Evolutionary conservation across 1,139 yeast species (phyloP).

Genomic region (Pichia sp.): DNA sequence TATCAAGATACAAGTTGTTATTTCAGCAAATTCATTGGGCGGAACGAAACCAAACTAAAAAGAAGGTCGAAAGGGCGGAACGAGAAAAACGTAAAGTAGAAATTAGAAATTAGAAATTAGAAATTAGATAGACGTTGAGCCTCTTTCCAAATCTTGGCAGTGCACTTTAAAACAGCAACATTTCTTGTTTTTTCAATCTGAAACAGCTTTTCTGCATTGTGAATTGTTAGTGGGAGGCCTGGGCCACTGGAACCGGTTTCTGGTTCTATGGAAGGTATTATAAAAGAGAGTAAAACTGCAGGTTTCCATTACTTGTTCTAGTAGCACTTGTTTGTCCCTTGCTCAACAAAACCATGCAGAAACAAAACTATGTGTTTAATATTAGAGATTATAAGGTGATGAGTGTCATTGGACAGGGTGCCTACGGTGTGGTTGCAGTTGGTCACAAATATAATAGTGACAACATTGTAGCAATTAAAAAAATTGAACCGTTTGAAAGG

Average conservation of each 20-base stretch:
- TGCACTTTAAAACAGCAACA: background rate
- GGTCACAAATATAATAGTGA: constrained; percentile 74
- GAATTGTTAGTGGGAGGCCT: background rate
- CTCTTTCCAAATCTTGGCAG: background rate
- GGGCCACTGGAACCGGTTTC: background rate
- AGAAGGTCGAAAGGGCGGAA: background rate
- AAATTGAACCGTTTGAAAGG: constrained; percentile 87
- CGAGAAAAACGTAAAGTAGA: background rate
- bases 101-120: no score
- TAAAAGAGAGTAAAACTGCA: background rate
- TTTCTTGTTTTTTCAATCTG: background rate
- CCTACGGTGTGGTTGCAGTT: constrained; percentile 91
- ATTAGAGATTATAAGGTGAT: constrained; percentile 32
- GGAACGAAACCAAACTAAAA: background rate
- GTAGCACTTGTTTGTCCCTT: background rate
- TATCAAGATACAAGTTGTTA: background rate
- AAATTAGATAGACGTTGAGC: background rate
- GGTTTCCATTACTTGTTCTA: background rate
- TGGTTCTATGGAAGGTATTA: background rate
- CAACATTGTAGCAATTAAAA: constrained; percentile 88
- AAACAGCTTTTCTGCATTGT: background rate
- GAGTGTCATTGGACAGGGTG: constrained; percentile 79
- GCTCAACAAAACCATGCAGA: constrained; percentile 15
- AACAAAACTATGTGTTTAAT: constrained; percentile 23
- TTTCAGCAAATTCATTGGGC: background rate